Percentiles rank a stretch among this genome's conserved stretches.
Conservation (phyloP, 2,329 filamentous ascomycete genomes). For the Colletotrichum lentis region DNA sequence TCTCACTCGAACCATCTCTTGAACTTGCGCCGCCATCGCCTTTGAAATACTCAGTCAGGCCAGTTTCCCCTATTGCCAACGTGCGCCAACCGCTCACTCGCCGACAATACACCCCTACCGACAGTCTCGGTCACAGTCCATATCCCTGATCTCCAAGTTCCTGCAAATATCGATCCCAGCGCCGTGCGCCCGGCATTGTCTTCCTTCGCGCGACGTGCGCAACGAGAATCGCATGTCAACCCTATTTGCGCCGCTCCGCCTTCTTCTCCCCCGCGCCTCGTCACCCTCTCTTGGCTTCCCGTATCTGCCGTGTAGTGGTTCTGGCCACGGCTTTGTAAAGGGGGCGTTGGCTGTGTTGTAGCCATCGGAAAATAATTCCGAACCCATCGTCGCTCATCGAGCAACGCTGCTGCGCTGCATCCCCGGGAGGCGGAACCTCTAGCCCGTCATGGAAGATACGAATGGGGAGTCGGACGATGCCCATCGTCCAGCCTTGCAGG, state of each 20-base stretch:
- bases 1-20: neutral
- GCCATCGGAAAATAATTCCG: neutral
- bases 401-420: neutral
- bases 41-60: neutral
- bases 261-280: neutral
- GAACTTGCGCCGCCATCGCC: neutral
- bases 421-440: neutral
- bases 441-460: constrained; percentile 24
- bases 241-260: constrained; percentile 12
- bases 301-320: neutral
- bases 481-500: constrained; percentile 66
- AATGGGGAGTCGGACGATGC: constrained; percentile 28
- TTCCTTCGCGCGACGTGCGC: neutral
- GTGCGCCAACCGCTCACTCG: constrained; percentile 21
- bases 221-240: constrained; percentile 8
- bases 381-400: constrained; percentile 5
- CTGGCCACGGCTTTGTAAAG: constrained; percentile 10
- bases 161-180: constrained; percentile 10
- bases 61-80: neutral
- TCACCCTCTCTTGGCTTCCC: constrained; percentile 12
- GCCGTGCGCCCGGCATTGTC: neutral
- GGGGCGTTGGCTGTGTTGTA: constrained; percentile 23
- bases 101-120: constrained; percentile 19
- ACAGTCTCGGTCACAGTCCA: neutral
- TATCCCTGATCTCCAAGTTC: neutral